Conservation (phyloP, 495 filamentous ascomycete species). For the Aspergillus avenaceus region DNA sequence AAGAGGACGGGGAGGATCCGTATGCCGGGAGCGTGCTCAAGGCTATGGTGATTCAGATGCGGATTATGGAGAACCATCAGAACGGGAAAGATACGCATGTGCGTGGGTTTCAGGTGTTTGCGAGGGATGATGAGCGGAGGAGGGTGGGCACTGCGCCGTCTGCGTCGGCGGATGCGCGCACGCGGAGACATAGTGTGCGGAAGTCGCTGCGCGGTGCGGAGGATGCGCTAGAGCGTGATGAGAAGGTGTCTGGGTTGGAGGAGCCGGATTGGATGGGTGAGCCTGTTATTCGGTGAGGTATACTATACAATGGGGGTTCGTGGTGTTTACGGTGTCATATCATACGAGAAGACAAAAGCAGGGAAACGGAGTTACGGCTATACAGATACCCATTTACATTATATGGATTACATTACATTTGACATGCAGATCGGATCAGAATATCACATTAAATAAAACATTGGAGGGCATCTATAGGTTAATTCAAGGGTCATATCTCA, state of each 20-base stretch:
- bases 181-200: constrained; percentile 25
- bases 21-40: constrained; percentile 67
- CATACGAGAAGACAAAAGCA: constrained; percentile 1
- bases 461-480: not conserved
- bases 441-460: not conserved
- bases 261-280: constrained; percentile 61
- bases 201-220: constrained; percentile 25
- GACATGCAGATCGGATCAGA: no score
- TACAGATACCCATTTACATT: constrained; percentile 30
- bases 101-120: constrained; percentile 87
- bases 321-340: constrained; percentile 6
- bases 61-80: constrained; percentile 92
- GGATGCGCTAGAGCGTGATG: constrained; percentile 16
- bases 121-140: constrained; percentile 54
- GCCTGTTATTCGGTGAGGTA: constrained; percentile 45
- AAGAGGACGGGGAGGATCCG: constrained; percentile 26
- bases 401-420: not conserved
- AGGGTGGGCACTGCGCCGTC: constrained; percentile 31
- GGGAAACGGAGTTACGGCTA: constrained; percentile 16
- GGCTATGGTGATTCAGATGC: constrained; percentile 81
- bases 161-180: constrained; percentile 32
- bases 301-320: not conserved
- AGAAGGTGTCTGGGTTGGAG: constrained; percentile 32
- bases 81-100: constrained; percentile 99
- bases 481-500: constrained; percentile 12